Base-by-base conservation (phyloP, 1,139 yeast genomes). In the Dujonia santamariae region DNA sequence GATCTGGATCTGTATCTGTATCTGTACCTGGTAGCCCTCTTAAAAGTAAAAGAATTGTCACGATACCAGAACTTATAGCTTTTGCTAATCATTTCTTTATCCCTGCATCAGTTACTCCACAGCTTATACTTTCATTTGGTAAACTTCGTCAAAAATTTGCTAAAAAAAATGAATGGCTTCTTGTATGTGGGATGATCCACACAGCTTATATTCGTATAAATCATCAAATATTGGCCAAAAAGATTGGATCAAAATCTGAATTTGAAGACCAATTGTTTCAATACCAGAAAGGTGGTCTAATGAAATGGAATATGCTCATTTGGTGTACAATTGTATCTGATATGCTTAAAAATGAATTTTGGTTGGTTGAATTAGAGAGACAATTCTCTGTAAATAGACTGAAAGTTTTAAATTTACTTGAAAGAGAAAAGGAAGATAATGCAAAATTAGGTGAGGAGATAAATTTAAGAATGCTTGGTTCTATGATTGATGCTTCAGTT, bases 111-210 rank as follows among this genome's bases (percentile, higher is more conserved):
- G 59, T 74, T 4, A 75, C 86, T 0, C 62, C 65, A 20, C 56
- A 62, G 27, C 63, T 83, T 39, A 44, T 80, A 9, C 69, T 67
- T 25, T 71, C 80, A 0, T 81, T 72, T 43, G 57, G 67, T 25
- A 56, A 63, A 2, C 77, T 77, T 43, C 66, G 72, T 28, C 68
- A 71, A 32, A 75, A 76, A 44, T 71, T 80, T 34, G 46, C 50
- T 13, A 68, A 65, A 42, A 72, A 73, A 32, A 77, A 73, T 37
- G 82, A 80, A 29, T 82, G 88, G 86, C 75, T 79, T 12, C 53
- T 82, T 19, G 75, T 82, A 1, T 79, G 85, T 51, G 90, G 88
- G 0, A 53, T 82, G 42, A 65, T 81, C 1, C 66, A 80, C 28
- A 72, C 81, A 5, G 79, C 81, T 11, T 79, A 77, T 35, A 59